phyloP scores from a whole-genome alignment of 768 basidiomycete species.

The Pulveroboletus sp. region DNA sequence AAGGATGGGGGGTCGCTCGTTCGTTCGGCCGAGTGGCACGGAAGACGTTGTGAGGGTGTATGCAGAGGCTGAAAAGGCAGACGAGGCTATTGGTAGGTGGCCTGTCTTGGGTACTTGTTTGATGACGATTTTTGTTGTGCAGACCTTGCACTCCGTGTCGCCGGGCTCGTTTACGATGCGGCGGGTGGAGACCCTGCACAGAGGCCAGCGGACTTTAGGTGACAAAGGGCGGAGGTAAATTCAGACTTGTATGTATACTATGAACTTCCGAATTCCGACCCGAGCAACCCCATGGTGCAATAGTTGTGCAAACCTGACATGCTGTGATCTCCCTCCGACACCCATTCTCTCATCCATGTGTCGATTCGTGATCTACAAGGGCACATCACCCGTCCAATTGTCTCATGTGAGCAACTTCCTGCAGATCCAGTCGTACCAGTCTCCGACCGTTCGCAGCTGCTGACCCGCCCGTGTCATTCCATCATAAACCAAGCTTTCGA shows the following conservation, averaged over 20 bases:
- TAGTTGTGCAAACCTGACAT: not conserved
- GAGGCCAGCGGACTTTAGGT: conserved; percentile 79
- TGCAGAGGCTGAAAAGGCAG: conserved; percentile 75
- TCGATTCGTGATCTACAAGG: conserved; percentile 93
- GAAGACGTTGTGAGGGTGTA: conserved; percentile 98
- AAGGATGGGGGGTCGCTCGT: conserved; percentile 82
- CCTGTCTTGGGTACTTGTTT: not conserved
- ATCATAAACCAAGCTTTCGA: conserved; percentile 98
- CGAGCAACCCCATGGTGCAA: too few relatives aligned
- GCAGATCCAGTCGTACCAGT: not conserved
- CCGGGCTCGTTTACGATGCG: conserved; percentile 80
- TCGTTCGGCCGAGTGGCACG: conserved; percentile 95
- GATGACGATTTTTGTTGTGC: conserved; percentile 3
- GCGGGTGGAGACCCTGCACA: conserved; percentile 71
- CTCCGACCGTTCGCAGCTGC: conserved; percentile 44
- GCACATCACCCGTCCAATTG: conserved; percentile 86
- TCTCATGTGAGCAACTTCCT: conserved; percentile 56
- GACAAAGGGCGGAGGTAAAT: conserved; percentile 8
- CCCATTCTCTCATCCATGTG: conserved; percentile 50
- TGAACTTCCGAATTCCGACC: not conserved
- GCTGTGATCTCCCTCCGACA: not conserved
- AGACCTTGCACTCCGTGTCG: conserved; percentile 86
- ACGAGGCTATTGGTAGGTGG: conserved; percentile 72
- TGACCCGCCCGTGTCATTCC: conserved; percentile 90
- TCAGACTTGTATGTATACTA: not conserved